Evolutionary conservation across 192 early-diverging fungal species (phyloP), one percentile per base, ranked within the genome.

Genomic region (Coemansia sp.): DNA sequence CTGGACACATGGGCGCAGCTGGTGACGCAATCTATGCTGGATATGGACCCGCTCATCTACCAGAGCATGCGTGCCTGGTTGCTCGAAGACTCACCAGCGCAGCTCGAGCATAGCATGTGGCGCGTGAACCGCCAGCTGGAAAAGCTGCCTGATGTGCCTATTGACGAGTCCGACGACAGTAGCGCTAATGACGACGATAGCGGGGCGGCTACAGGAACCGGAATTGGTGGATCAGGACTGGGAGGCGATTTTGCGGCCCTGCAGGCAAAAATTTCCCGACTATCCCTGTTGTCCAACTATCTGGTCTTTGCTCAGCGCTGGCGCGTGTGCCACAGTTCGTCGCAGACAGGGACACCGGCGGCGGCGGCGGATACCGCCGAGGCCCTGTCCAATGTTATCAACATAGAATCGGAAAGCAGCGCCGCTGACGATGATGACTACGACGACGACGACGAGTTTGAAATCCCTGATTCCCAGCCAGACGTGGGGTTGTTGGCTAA

Each of bases 81-180:
- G 22, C 11, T 64, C 1, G 61, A 59, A 0, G 53, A 51, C 14
- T 30, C 56, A 2, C 27, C 51, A 4, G 17, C 5, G 11, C 21
- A 8, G 26, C 42, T 75, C 14, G 34, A 44, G 23, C 34, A 29
- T 1, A 20, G 31, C 8, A 15, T 41, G 14, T 67, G 65, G 60
- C 50, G 44, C 2, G 49, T 50, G 20, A 64, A 60, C 22, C 53
- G 71, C 15, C 60, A 44, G 31, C 54, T 67, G 8, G 71, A 68
- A n/a, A 75, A 75, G 49, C 60, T 60, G 61, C 71, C 71, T 0
- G 65, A 75, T 15, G 27, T 75, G 4, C 51, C 29, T 19, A 10
- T 53, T 3, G 31, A 15, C 12, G 26, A 20, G 8, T 15, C 50
- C 20, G 23, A 52, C 7, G 50, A 39, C 12, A 46, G 25, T 19